phyloP scores from a whole-genome alignment of 164 flowering plant species.

The Aristolochia fimbriata region DNA sequence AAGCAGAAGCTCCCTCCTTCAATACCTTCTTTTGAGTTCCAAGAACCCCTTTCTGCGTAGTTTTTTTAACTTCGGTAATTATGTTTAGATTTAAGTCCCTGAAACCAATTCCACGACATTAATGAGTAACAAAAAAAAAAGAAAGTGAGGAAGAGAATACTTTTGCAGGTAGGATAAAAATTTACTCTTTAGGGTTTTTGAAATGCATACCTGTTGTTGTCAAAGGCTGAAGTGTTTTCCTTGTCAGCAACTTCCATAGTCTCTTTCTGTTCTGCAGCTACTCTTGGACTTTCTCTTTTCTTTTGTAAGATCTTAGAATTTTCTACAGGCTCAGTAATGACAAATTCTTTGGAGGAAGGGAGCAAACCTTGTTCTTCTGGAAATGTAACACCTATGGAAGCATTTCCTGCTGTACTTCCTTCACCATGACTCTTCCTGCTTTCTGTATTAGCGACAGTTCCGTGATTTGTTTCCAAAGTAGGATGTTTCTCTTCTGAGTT shows the following conservation, averaged over 20 bases:
- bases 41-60: constrained; percentile 12
- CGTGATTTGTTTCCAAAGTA: not conserved
- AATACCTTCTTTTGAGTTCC: constrained; percentile 16
- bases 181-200: too few relatives aligned
- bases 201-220: constrained; percentile 8
- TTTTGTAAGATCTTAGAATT: not conserved
- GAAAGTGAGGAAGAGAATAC: too few relatives aligned
- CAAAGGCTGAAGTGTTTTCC: constrained; percentile 45
- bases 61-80: not conserved
- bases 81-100: constrained; percentile 20
- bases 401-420: not conserved
- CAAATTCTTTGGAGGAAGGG: not conserved
- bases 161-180: too few relatives aligned
- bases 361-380: not conserved
- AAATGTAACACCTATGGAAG: not conserved
- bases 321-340: too few relatives aligned
- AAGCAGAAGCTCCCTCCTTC: constrained; percentile 23
- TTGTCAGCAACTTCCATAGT: constrained; percentile 35
- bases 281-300: not conserved
- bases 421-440: too few relatives aligned
- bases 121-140: not conserved
- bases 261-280: constrained; percentile 6
- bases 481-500: not conserved
- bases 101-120: constrained; percentile 7
- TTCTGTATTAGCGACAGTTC: not conserved